phyloP scores from a whole-genome alignment of 108 stramenopile species.

The Cyclotella sp. region DNA sequence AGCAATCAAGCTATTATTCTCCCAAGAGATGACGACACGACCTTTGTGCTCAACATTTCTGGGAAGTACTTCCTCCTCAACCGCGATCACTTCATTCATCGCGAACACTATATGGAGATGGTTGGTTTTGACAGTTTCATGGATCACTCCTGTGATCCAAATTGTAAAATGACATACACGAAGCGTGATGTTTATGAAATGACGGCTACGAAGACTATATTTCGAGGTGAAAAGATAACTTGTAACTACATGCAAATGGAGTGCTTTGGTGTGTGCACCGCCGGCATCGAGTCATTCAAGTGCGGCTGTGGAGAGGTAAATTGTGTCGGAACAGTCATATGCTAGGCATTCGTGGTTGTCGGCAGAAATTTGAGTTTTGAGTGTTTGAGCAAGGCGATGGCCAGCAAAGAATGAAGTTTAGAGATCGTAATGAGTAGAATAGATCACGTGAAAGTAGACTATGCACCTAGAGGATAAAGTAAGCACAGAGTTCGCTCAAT shows the following conservation, averaged over 20 bases:
- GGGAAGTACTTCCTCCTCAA: slow-evolving; percentile 24
- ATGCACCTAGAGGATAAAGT: too few relatives aligned
- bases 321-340: slow-evolving; percentile 13
- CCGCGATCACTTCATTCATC: slow-evolving; percentile 40
- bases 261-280: background rate
- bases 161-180: slow-evolving; percentile 28
- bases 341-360: background rate
- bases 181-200: slow-evolving; percentile 24
- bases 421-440: too few relatives aligned
- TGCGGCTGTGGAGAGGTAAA: slow-evolving; percentile 22
- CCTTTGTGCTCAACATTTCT: slow-evolving; percentile 18
- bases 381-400: too few relatives aligned
- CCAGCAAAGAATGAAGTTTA: too few relatives aligned
- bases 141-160: slow-evolving; percentile 40
- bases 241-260: slow-evolving; percentile 39
- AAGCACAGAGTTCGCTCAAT: too few relatives aligned
- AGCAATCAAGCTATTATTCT: slow-evolving; percentile 14
- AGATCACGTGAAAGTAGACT: too few relatives aligned
- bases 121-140: slow-evolving; percentile 42
- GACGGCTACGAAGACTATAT: slow-evolving; percentile 30
- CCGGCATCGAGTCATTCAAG: slow-evolving; percentile 12
- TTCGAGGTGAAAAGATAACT: slow-evolving; percentile 34
- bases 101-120: slow-evolving; percentile 32
- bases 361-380: background rate
- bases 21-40: slow-evolving; percentile 16